A percentile compares a stretch with the other conserved stretches of the same genome.
These are phyloP conservation scores for Petrea volubilis DNA, from an alignment of 257 asterid species.

Conservation along the genomic window DNA sequence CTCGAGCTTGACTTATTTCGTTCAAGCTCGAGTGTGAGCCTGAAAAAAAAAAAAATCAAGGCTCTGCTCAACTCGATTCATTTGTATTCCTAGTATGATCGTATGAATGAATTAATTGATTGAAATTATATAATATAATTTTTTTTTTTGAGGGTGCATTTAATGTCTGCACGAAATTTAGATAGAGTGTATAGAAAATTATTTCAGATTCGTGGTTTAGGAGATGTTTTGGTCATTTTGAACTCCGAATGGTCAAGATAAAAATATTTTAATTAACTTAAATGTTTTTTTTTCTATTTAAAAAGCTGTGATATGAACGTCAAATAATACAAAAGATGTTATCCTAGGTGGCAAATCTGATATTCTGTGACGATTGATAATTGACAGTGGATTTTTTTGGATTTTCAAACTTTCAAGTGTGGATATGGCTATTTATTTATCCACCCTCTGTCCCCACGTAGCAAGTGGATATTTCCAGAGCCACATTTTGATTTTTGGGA, in stretches of 20 bases:
- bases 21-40: too few relatives aligned
- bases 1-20: too few relatives aligned
- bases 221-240: not conserved
- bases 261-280: too few relatives aligned
- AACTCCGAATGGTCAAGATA: too few relatives aligned
- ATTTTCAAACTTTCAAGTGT: not conserved
- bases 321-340: not conserved
- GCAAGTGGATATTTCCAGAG: not conserved
- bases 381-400: not conserved
- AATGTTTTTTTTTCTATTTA: not conserved
- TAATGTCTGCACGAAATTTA: too few relatives aligned
- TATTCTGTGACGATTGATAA: not conserved
- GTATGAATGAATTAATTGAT: too few relatives aligned
- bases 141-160: too few relatives aligned
- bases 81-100: too few relatives aligned
- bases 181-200: not conserved
- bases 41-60: too few relatives aligned
- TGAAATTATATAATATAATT: too few relatives aligned
- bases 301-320: slow-evolving; percentile 11
- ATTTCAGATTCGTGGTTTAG: not conserved
- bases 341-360: not conserved
- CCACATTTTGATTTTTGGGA: not conserved
- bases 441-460: not conserved
- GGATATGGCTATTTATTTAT: not conserved
- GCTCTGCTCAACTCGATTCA: too few relatives aligned